Conservation (phyloP, 2,329 filamentous ascomycete genomes). For the Rhynchosporium agropyri region DNA sequence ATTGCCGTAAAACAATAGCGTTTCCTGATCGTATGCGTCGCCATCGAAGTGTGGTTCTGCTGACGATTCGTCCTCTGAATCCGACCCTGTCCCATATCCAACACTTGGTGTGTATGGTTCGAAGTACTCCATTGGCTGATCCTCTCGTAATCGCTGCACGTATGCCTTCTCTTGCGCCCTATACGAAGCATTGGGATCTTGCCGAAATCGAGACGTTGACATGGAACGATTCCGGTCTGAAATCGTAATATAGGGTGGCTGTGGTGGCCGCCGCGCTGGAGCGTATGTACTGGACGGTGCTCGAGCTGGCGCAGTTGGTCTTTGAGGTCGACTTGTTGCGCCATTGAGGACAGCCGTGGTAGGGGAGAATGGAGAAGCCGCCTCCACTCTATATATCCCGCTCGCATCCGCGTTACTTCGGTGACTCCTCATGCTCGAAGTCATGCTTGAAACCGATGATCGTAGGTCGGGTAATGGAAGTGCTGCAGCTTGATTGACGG, state of each 20-base stretch:
- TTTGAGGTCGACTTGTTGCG: slow-evolving; percentile 58
- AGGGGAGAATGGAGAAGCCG: slow-evolving; percentile 32
- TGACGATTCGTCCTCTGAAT: slow-evolving; percentile 88
- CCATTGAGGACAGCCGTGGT: slow-evolving; percentile 47
- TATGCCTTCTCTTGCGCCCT: slow-evolving; percentile 92
- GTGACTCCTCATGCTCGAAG: slow-evolving; percentile 45
- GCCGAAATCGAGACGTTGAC: slow-evolving; percentile 57
- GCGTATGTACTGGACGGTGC: slow-evolving; percentile 83
- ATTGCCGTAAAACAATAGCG: slow-evolving; percentile 88
- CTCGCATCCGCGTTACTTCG: slow-evolving; percentile 46
- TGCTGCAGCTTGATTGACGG: slow-evolving; percentile 30
- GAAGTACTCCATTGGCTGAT: slow-evolving; percentile 54
- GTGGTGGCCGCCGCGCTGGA: slow-evolving; percentile 58
- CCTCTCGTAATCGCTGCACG: slow-evolving; percentile 85
- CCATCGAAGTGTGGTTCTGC: slow-evolving; percentile 81
- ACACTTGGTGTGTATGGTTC: slow-evolving; percentile 71
- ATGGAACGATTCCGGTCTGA: slow-evolving; percentile 55
- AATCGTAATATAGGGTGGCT: slow-evolving; percentile 49
- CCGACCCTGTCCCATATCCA: slow-evolving; percentile 70
- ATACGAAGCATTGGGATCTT: slow-evolving; percentile 73
- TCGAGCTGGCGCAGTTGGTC: slow-evolving; percentile 68
- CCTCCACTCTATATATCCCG: slow-evolving; percentile 29
- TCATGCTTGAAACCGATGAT: slow-evolving; percentile 35
- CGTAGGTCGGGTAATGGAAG: slow-evolving; percentile 36
- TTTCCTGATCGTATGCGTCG: slow-evolving; percentile 88